phyloP scores from a whole-genome alignment of 2,329 filamentous ascomycete species.

The Canariomyces notabilis region DNA sequence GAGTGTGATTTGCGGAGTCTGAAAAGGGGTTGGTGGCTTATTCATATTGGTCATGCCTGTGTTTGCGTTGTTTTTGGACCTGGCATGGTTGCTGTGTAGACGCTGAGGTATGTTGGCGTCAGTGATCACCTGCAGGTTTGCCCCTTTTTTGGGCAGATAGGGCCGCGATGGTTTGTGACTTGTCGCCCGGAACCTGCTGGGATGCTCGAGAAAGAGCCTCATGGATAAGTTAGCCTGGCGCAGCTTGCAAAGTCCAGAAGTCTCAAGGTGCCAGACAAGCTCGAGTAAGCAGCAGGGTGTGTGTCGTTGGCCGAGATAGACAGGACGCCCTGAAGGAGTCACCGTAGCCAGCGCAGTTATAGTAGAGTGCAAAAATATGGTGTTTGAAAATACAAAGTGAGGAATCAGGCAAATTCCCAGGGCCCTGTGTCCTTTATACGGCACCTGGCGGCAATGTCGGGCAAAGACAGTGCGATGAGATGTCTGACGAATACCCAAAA shows the following conservation, averaged over 20 bases:
- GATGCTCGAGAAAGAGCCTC: neutral
- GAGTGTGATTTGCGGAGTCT: neutral
- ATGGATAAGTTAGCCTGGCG: neutral
- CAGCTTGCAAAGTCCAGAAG: too few species aligned
- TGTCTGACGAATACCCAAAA: neutral
- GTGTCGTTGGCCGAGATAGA: too few species aligned
- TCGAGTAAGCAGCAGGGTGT: too few species aligned
- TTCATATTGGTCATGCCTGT: neutral
- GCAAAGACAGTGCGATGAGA: neutral
- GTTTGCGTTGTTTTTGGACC: neutral
- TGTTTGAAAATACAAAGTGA: too few species aligned
- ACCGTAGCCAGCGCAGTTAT: too few species aligned
- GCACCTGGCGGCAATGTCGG: neutral
- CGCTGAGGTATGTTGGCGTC: neutral
- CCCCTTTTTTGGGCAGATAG: neutral
- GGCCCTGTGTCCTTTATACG: neutral
- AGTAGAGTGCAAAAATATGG: too few species aligned
- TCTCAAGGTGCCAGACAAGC: too few species aligned
- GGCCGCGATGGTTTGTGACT: constrained; percentile 12
- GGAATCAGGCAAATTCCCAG: too few species aligned
- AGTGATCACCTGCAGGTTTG: neutral
- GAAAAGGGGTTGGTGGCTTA: neutral
- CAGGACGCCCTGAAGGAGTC: too few species aligned
- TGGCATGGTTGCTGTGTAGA: neutral
- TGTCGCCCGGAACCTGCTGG: constrained; percentile 1